Evolutionary conservation across 176 grass and related monocot species (phyloP).

Genomic region (Cocos nucifera): DNA sequence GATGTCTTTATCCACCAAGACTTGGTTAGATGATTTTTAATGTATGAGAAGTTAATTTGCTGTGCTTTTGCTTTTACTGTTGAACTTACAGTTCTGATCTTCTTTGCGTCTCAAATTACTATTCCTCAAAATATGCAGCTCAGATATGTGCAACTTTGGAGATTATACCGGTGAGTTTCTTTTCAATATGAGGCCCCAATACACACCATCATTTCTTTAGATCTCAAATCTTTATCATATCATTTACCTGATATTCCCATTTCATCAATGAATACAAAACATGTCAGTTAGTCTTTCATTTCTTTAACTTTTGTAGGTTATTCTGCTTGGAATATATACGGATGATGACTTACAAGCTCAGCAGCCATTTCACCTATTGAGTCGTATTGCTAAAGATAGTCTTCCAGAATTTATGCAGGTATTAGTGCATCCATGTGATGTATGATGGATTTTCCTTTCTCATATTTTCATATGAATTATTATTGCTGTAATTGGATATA

Average conservation of each 20-base stretch:
- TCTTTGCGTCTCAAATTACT: slow-evolving; percentile 43
- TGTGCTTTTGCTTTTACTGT: slow-evolving; percentile 1
- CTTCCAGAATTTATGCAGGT: slow-evolving; percentile 57
- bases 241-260: slow-evolving; percentile 3
- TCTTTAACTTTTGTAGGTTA: slow-evolving; percentile 14
- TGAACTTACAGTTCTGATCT: slow-evolving; percentile 48
- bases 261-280: no score
- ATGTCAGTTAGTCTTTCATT: no score
- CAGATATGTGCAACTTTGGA: slow-evolving; percentile 52
- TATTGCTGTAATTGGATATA: slow-evolving; percentile 32
- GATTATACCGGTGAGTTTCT: slow-evolving; percentile 56
- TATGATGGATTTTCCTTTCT: slow-evolving; percentile 9
- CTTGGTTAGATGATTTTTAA: no score
- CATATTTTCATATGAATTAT: background rate
- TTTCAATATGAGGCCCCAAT: background rate
- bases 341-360: slow-evolving; percentile 26
- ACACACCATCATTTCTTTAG: background rate
- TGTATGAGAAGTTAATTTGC: no score
- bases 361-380: slow-evolving; percentile 25
- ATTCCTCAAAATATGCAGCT: slow-evolving; percentile 48
- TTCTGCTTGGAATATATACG: slow-evolving; percentile 41
- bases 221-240: background rate
- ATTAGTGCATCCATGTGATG: background rate
- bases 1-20: no score
- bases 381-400: slow-evolving; percentile 46